Evolutionary conservation across 768 basidiomycete genomes (phyloP), one percentile per base, ranked within the genome.

Genomic region (Wakefieldia striispora): DNA sequence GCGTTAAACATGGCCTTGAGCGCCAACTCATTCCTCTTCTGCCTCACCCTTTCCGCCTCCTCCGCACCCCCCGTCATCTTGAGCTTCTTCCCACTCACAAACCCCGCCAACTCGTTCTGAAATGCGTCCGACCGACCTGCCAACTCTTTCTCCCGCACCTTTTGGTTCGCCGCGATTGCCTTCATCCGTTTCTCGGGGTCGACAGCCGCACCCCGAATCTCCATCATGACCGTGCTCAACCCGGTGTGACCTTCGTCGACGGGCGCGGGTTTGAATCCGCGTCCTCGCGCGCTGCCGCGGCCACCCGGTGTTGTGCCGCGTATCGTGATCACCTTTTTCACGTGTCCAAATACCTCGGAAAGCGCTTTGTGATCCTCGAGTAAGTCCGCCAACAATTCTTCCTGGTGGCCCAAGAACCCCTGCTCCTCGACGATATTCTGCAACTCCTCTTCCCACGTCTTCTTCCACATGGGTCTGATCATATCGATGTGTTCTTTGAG

Each of bases 391-490:
- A 95, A 74, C 66, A 99, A 81, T 67, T 94, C 92, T 64, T 95
- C 91, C 67, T 97, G 95, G 62, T 97, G 90, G 8, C 81, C 83
- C 51, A 97, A 72, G 74, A 97, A 89, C 58, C 94, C 90, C 65
- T 99, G 95, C 67, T 99, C 95, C 66, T 97, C 94, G 50, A 97
- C 88, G 48, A 99, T 94, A 56, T 92, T 91, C 75, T 92, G 88
- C 64, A 99, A 67, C 72, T 99, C 95, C 63, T 91, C 85, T 62
- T 91, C 89, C 95, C 95, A 99, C 17, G 94, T 97, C 78, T 95
- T 93, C 76, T 95, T 91, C 95, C 95, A 99, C 80, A 91, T 91
- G 37, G 95, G 93, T 62, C 88, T 92, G 61, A 95, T 80, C 11
- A 90, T 88, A 58, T 84, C 81, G 57, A 97, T 88, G 67, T 95